Base-by-base conservation (phyloP, 2,329 filamentous ascomycete genomes). In the Emmonsiellopsis sp. region DNA sequence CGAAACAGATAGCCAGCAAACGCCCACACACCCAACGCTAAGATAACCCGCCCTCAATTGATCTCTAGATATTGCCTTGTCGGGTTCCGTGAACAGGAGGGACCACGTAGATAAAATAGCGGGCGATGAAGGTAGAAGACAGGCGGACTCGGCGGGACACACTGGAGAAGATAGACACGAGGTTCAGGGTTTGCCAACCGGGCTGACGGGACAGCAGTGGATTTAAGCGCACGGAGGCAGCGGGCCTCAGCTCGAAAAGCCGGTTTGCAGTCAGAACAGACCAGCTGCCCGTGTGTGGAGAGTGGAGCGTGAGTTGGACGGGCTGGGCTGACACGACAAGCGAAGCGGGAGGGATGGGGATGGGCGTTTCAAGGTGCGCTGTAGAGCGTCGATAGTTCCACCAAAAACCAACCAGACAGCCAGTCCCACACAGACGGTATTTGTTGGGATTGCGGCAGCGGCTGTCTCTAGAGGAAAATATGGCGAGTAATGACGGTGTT, bases 1-100 rank as follows among this genome's bases (percentile, higher is more conserved):
- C 31, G 38, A 43, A 44, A 16, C 49, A 51, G 40, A 44, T 15
- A 50, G 31, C 49, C 30, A 44, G n/a, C 47, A 40, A 49, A 49
- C 30, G n/a, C 34, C 32, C 30, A 34, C 40, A 51, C 26, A 11
- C 41, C 16, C 34, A 35, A 35, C 30, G 16, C 9, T 37, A n/a
- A 11, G 30, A 34, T 42, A 16, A 11, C 26, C 7, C 9, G 20
- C 30, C 41, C 40, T 51, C 32, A 35, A 34, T 35, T 13, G 49
- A 42, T 15, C 16, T 44, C 49, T 26, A n/a, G 40, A 26, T n/a
- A 30, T 32, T 49, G 20, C 10, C 40, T 47, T 34, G 16, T 48
- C 26, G 26, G 37, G 9, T 26, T 20, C 20, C 20, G 7, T 16
- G 34, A 7, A 31, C 38, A n/a, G 11, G 13, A 4, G 16, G 13